Conservation (phyloP, 768 basidiomycete genomes). For the Obba rivulosa region DNA sequence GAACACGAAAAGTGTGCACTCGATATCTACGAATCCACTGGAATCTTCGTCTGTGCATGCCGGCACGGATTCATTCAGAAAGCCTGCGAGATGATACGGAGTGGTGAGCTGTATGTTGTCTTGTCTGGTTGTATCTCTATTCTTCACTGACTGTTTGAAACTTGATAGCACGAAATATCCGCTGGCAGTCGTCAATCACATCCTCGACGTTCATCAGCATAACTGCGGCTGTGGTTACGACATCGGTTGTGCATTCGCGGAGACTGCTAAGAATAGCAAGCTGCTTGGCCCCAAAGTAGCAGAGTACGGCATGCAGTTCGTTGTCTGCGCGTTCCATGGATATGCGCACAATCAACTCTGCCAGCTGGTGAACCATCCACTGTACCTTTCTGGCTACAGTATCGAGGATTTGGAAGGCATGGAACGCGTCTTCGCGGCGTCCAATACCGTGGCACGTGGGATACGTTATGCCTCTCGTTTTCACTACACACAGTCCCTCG, state of each 20-base stretch:
- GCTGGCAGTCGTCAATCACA: conserved; percentile 8
- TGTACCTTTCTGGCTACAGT: conserved; percentile 8
- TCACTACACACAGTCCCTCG: conserved; percentile 8
- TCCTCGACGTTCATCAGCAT: not conserved
- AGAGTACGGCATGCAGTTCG: too few relatives aligned
- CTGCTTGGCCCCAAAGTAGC: not conserved
- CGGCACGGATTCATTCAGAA: conserved; percentile 17
- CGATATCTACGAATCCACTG: conserved; percentile 32
- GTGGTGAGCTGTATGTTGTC: conserved; percentile 16
- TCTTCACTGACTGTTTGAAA: not conserved
- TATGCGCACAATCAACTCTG: conserved; percentile 16
- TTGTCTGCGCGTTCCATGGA: conserved; percentile 13
- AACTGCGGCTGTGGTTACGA: conserved; percentile 7
- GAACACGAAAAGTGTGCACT: conserved; percentile 29
- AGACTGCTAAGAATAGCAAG: conserved; percentile 7
- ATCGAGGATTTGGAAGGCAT: conserved; percentile 16
- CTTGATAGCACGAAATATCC: conserved; percentile 18
- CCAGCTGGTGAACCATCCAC: conserved; percentile 15
- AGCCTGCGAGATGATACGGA: conserved; percentile 11
- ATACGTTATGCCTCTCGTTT: conserved; percentile 13
- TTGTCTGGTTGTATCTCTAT: not conserved
- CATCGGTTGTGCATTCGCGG: conserved; percentile 15
- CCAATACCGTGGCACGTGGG: conserved; percentile 8
- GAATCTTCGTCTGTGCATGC: conserved; percentile 28
- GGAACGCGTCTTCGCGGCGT: conserved; percentile 14